A percentile compares a stretch with the other conserved stretches of the same genome.
Conservation (phyloP, 805 yeast genomes). For the Spathaspora sp. region DNA sequence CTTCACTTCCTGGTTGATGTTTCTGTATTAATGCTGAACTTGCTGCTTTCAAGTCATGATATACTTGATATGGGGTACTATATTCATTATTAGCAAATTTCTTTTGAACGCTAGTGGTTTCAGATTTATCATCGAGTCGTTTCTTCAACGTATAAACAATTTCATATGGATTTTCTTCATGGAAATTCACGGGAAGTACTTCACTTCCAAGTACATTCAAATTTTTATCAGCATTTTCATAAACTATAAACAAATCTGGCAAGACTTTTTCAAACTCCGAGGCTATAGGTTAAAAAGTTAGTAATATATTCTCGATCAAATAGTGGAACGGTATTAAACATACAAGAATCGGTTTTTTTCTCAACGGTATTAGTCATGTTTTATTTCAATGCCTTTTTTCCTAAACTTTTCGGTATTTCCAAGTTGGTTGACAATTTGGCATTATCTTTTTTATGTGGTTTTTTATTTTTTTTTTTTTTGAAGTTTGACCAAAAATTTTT, state of each 20-base stretch:
- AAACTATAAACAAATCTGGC: constrained; percentile 22
- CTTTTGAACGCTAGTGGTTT: constrained; percentile 37
- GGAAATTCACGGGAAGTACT: constrained; percentile 43
- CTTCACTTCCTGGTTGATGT: constrained; percentile 44
- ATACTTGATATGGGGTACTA: constrained; percentile 49
- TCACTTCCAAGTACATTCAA: constrained; percentile 14
- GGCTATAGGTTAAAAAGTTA: constrained; percentile 4
- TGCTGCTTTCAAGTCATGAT: constrained; percentile 64
- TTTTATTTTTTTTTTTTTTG: constrained; percentile 1
- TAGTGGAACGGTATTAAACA: constrained; percentile 1
- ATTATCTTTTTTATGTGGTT: constrained; percentile 1
- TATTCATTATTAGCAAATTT: constrained; percentile 31
- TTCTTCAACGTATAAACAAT: constrained; percentile 42
- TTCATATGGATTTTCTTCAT: constrained; percentile 40
- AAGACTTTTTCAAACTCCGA: constrained; percentile 11
- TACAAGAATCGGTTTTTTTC: constrained; percentile 4
- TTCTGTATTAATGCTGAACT: constrained; percentile 46
- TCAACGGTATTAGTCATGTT: constrained; percentile 7
- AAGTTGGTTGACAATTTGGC: neutral
- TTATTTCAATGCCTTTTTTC: constrained; percentile 1
- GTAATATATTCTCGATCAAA: constrained; percentile 3
- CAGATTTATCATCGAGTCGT: constrained; percentile 9
- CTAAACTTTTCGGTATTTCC: neutral
- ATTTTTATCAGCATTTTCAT: constrained; percentile 22
- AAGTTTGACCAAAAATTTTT: neutral